Percentiles rank a stretch among this genome's conserved stretches.
These are phyloP conservation scores for Coniochaeta prunicola DNA, from an alignment of 2,329 filamentous ascomycete species.

Conservation along the genomic window DNA sequence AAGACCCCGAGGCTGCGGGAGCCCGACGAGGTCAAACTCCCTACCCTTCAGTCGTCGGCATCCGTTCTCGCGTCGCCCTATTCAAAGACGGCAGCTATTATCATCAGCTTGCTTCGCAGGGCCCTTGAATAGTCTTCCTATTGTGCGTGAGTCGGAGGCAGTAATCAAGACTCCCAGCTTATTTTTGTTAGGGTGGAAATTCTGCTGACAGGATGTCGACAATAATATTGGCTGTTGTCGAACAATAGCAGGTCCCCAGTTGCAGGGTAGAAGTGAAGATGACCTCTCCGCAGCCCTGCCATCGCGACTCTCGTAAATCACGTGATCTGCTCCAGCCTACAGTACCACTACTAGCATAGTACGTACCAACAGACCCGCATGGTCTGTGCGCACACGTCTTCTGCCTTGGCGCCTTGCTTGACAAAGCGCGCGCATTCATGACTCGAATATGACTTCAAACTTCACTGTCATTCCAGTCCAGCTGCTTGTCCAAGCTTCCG, in stretches of 20 bases:
- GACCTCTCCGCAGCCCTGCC: neutral
- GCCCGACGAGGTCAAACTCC: slow-evolving; percentile 32
- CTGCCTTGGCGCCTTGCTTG: neutral
- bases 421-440: neutral
- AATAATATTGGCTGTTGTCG: neutral
- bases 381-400: neutral
- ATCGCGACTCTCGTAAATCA: neutral
- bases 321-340: neutral
- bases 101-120: neutral
- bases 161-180: neutral
- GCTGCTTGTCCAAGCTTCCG: too few species aligned
- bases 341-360: too few species aligned
- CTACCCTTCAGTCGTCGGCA: neutral
- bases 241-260: neutral
- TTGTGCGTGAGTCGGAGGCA: neutral
- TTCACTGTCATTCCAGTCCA: too few species aligned
- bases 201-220: neutral
- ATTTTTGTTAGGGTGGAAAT: neutral
- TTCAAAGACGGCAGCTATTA: neutral
- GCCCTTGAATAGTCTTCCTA: neutral
- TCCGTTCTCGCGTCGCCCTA: neutral
- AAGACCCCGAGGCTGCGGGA: slow-evolving; percentile 32
- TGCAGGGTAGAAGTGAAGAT: neutral
- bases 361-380: neutral
- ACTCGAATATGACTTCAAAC: neutral